Conservation (phyloP, 176 grass and related monocot species). For the Avena atlantica region DNA sequence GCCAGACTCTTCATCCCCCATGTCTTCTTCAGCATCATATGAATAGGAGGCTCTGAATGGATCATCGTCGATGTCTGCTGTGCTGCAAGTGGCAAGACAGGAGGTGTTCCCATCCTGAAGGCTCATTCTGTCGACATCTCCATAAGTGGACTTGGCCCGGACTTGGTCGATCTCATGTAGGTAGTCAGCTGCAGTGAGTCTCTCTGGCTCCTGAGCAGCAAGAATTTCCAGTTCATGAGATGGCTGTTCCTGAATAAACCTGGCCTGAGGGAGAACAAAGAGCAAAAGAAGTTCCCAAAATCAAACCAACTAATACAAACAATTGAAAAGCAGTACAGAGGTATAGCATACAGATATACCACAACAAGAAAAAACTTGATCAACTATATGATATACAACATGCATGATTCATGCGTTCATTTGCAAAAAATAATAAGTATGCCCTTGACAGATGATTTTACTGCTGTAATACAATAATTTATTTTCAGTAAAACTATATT, state of each 20-base stretch:
- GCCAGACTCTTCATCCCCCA: conserved; percentile 56
- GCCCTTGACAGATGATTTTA: neutral
- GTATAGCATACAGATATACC: neutral
- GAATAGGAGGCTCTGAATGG: conserved; percentile 67
- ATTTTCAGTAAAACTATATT: neutral
- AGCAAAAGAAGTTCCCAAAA: conserved; percentile 41
- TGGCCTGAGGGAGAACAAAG: conserved; percentile 56
- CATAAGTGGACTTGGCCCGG: conserved; percentile 50
- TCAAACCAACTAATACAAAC: conserved; percentile 24
- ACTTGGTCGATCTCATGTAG: conserved; percentile 76
- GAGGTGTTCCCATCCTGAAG: conserved; percentile 78
- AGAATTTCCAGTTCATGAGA: conserved; percentile 44
- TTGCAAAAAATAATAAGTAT: neutral
- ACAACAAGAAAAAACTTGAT: neutral
- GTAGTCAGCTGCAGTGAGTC: conserved; percentile 74
- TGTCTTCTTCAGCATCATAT: conserved; percentile 64
- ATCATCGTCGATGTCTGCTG: conserved; percentile 79
- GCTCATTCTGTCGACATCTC: conserved; percentile 83
- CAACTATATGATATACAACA: neutral
- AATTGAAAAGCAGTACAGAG: neutral
- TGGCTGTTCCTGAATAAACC: conserved; percentile 58
- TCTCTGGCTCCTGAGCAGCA: conserved; percentile 40
- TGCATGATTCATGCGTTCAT: conserved; percentile 5
- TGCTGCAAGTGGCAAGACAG: conserved; percentile 88
- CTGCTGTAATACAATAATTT: neutral